These are phyloP conservation scores for Paramecium bursaria DNA, from an alignment of 73 alveolate genomes.

Conservation along the genomic window DNA sequence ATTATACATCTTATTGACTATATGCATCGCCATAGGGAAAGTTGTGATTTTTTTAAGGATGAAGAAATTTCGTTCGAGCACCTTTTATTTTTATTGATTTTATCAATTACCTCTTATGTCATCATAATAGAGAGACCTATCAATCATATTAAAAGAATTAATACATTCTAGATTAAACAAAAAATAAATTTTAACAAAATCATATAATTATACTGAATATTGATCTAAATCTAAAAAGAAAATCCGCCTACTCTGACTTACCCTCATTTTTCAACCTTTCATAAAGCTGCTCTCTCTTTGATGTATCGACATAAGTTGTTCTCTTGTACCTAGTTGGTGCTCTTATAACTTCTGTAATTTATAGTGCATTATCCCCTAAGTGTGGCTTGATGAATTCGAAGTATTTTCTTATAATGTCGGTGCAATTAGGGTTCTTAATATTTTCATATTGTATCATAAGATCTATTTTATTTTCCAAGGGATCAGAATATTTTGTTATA, in stretches of 20 bases:
- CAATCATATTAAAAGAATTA: neutral
- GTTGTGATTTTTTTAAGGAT: neutral
- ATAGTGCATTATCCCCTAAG: neutral
- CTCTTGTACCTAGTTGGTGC: neutral
- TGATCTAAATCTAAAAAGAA: neutral
- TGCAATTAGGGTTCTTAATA: too few species aligned
- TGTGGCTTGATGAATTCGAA: neutral
- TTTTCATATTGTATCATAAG: constrained; percentile 9
- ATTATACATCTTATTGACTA: neutral
- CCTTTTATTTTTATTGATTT: neutral
- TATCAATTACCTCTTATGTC: neutral
- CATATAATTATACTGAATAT: neutral
- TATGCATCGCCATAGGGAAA: neutral
- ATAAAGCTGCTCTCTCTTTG: neutral
- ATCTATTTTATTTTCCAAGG: neutral
- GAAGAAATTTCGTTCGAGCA: neutral
- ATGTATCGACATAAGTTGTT: neutral
- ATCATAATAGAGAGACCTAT: neutral
- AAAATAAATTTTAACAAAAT: too few species aligned
- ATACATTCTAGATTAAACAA: too few species aligned
- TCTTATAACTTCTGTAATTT: neutral
- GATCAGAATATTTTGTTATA: neutral
- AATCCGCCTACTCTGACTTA: neutral
- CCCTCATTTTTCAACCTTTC: neutral
- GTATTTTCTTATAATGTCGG: too few species aligned